A percentile compares a stretch with the other conserved stretches of the same genome.
Evolutionary conservation across 768 basidiomycete genomes (phyloP).

Genomic region (Sarcomyxa edulis): DNA sequence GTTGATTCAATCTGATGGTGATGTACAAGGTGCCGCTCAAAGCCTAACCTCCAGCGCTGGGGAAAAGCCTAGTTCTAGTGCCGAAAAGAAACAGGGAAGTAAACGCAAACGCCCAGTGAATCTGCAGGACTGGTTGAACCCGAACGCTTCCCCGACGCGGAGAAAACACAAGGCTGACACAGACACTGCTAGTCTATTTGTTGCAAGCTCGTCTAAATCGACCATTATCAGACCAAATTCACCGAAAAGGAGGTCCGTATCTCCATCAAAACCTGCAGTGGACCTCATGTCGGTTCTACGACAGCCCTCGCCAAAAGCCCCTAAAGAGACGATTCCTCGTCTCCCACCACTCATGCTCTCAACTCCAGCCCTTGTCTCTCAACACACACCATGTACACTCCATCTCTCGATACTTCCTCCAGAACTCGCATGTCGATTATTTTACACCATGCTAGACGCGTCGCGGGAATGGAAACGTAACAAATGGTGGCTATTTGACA

Average conservation of each 20-base stretch:
- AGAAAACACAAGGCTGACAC: background rate
- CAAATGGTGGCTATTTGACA: slow-evolving; percentile 84
- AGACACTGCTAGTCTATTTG: background rate
- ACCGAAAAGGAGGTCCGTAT: slow-evolving; percentile 6
- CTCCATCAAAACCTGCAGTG: slow-evolving; percentile 23
- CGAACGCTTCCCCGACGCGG: slow-evolving; percentile 1
- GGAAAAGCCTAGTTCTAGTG: too few relatives aligned
- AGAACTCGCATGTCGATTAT: slow-evolving; percentile 70
- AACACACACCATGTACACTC: slow-evolving; percentile 72
- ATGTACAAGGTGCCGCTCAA: slow-evolving; percentile 46
- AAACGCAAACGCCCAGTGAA: slow-evolving; percentile 2
- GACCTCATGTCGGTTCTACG: slow-evolving; percentile 56
- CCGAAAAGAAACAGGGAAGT: background rate
- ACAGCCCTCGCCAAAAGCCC: slow-evolving; percentile 38
- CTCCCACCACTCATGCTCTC: slow-evolving; percentile 59
- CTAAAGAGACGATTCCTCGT: slow-evolving; percentile 28
- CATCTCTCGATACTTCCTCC: slow-evolving; percentile 66
- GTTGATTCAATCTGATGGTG: slow-evolving; percentile 49
- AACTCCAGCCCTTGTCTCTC: slow-evolving; percentile 56
- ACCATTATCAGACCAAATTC: background rate
- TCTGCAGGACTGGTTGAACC: slow-evolving; percentile 7
- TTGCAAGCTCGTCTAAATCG: slow-evolving; percentile 3
- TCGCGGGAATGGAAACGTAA: slow-evolving; percentile 64
- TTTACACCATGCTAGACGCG: slow-evolving; percentile 63
- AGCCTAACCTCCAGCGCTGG: slow-evolving; percentile 22